Evolutionary conservation across 148 eudicot species (phyloP).

Genomic region (Diospyros lotus): DNA sequence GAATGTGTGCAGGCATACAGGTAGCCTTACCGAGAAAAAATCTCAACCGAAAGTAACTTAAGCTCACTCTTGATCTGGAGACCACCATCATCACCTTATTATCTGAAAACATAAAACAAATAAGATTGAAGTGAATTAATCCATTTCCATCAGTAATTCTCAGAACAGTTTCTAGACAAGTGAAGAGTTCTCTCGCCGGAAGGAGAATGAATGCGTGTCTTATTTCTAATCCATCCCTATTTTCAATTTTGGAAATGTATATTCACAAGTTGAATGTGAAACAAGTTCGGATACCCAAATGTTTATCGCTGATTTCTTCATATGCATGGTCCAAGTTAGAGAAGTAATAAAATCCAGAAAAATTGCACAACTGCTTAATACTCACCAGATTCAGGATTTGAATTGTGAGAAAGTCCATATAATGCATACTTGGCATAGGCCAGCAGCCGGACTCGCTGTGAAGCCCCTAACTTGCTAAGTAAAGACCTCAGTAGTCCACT

Average conservation of each 20-base stretch:
- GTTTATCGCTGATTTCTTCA: no score
- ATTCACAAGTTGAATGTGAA: no score
- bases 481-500: slow-evolving; percentile 76
- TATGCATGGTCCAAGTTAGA: not conserved
- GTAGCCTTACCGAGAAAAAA: slow-evolving; percentile 42
- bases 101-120: slow-evolving; percentile 24
- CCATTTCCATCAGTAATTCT: not conserved
- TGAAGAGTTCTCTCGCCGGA: no score
- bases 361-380: not conserved
- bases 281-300: no score
- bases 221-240: no score
- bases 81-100: slow-evolving; percentile 10
- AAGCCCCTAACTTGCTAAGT: slow-evolving; percentile 61
- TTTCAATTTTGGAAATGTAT: no score
- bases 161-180: no score
- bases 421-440: slow-evolving; percentile 71
- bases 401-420: slow-evolving; percentile 50
- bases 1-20: not conserved
- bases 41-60: slow-evolving; percentile 36
- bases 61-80: slow-evolving; percentile 25
- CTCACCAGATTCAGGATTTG: slow-evolving; percentile 48
- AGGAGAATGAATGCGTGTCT: no score
- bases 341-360: not conserved
- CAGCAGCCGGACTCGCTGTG: slow-evolving; percentile 55
- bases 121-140: not conserved